Evolutionary conservation across 148 eudicot genomes (phyloP), one percentile per base, ranked within the genome.

Genomic region (Bassia scoparia): DNA sequence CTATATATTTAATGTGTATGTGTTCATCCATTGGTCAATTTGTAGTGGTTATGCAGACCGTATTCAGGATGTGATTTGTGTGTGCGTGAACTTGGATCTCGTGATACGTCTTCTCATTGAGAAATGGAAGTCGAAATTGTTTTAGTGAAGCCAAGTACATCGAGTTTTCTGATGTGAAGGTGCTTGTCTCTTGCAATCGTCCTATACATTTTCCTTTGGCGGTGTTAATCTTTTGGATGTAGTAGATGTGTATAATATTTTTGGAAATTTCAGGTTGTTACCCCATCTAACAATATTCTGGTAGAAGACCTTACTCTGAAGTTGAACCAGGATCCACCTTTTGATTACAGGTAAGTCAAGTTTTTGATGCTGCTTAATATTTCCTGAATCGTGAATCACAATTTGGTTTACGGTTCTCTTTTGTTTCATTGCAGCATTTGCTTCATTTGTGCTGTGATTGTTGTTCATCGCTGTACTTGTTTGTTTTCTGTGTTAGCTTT

Each of bases 1-100:
- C 1, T 41, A 41, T 41, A 41, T 41, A 41, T 41, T 41, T 8
- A 41, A 41, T 5, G 12, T 41, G 9, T 41, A 41, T 41, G 9
- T 41, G 69, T 69, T 67, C 43, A 48, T 60, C 65, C 26, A 53
- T 60, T 76, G 63, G 59, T 46, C 59, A 56, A 70, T 71, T 74
- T 84, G 85, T 90, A 96, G 99, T 84, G 99, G 99, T 62, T 96
- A 92, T 80, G 99, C 99, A 11, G 99, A 90, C 78, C 94, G 99
- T 46, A 96, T 96, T 53, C 99, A 96, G 76, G 99, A 96, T 78
- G 84, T 95, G 77, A 81, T 95, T 89, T 79, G 80, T 37, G 80
- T 91, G 74, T 89, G 61, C 83, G 90, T 71, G 98, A 95, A 76
- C 81, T 96, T 77, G 83, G 91, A 67, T 64, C 50, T 68, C 88